phyloP scores from a whole-genome alignment of 1,139 yeast genomes.

The Blastobotrys indianensis region DNA sequence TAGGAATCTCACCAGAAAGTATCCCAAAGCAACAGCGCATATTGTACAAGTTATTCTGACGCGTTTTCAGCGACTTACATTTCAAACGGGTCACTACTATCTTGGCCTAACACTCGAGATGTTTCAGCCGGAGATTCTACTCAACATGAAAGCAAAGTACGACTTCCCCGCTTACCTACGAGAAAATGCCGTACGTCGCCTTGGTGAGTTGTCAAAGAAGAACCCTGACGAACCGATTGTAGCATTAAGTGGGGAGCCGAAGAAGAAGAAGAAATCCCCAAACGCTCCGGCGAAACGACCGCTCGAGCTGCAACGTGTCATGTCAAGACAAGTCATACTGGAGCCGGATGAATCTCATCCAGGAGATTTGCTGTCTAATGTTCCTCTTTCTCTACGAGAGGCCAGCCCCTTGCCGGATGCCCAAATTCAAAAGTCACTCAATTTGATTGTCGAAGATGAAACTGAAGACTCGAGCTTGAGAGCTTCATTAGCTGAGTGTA shows the following conservation, averaged over 20 bases:
- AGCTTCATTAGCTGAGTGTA: slow-evolving; percentile 66
- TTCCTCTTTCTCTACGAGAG: slow-evolving; percentile 59
- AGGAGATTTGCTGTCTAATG: slow-evolving; percentile 79
- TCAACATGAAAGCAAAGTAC: slow-evolving; percentile 48
- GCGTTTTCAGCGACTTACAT: slow-evolving; percentile 80
- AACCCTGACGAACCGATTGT: slow-evolving; percentile 3
- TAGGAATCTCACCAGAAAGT: slow-evolving; percentile 60
- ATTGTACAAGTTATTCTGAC: slow-evolving; percentile 90
- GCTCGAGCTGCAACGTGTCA: slow-evolving; percentile 11
- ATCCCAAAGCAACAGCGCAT: slow-evolving; percentile 88
- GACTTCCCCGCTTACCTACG: slow-evolving; percentile 59
- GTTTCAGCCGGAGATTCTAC: slow-evolving; percentile 62
- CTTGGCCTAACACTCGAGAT: slow-evolving; percentile 80
- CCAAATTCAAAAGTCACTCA: slow-evolving; percentile 11
- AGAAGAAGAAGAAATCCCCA: neutral
- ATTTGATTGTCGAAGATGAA: slow-evolving; percentile 62
- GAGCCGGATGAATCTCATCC: slow-evolving; percentile 62
- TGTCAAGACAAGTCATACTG: slow-evolving; percentile 59
- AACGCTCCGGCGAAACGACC: slow-evolving; percentile 12
- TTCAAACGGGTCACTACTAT: slow-evolving; percentile 83
- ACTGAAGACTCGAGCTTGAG: slow-evolving; percentile 69
- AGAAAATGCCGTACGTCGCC: slow-evolving; percentile 50
- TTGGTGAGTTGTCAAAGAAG: slow-evolving; percentile 27
- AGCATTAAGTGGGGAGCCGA: neutral
- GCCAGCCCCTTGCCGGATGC: slow-evolving; percentile 9